These are phyloP conservation scores for Phascolomyces articulosus DNA, from an alignment of 371 early-diverging fungal species.

Conservation along the genomic window DNA sequence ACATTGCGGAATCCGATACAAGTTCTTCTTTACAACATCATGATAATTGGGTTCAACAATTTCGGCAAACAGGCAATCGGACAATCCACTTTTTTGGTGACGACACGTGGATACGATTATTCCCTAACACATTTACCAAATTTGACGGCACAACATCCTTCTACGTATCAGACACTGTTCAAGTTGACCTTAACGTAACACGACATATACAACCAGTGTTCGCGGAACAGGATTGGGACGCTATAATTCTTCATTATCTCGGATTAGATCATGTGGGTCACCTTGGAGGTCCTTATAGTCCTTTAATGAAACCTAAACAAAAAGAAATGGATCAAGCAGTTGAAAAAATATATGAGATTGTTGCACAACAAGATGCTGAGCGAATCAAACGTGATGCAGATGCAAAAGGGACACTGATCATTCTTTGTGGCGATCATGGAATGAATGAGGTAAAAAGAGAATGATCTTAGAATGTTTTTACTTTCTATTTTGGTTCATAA, in stretches of 20 bases:
- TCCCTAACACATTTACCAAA: slow-evolving; percentile 68
- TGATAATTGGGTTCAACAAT: slow-evolving; percentile 78
- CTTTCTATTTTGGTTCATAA: too few relatives aligned
- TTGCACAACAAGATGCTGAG: slow-evolving; percentile 47
- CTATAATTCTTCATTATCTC: slow-evolving; percentile 88
- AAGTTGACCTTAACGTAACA: slow-evolving; percentile 83
- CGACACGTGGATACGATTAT: slow-evolving; percentile 93
- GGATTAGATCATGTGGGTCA: slow-evolving; percentile 97
- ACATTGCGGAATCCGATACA: slow-evolving; percentile 84
- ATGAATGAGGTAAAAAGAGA: slow-evolving; percentile 86
- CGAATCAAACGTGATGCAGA: slow-evolving; percentile 28
- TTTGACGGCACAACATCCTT: slow-evolving; percentile 83
- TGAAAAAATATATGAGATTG: slow-evolving; percentile 50
- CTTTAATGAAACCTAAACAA: slow-evolving; percentile 79
- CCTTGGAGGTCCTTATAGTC: slow-evolving; percentile 80
- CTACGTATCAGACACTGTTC: slow-evolving; percentile 78
- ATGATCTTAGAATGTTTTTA: slow-evolving; percentile 27
- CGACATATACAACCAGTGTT: slow-evolving; percentile 74
- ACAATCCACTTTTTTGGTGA: slow-evolving; percentile 90
- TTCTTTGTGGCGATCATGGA: slow-evolving; percentile 99
- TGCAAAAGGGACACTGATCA: slow-evolving; percentile 79
- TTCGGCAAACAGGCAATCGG: slow-evolving; percentile 52
- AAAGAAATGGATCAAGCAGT: slow-evolving; percentile 79
- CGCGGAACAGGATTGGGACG: slow-evolving; percentile 74
- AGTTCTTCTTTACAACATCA: slow-evolving; percentile 68